Conservation (phyloP, 2,329 filamentous ascomycete species). For the Alternaria metachromatica region DNA sequence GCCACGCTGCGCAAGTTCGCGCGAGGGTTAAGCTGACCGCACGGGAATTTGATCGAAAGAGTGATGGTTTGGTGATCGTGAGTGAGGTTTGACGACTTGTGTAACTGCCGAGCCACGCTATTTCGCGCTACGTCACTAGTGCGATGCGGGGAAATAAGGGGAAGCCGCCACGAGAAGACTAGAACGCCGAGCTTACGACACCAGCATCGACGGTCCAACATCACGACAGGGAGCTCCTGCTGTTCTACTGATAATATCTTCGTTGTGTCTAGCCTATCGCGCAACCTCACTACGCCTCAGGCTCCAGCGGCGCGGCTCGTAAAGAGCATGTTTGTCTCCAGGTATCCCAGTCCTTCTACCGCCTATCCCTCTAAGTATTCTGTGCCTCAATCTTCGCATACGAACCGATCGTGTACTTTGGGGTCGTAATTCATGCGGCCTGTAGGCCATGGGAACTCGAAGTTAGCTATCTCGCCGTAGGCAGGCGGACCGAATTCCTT, state of each 20-base stretch:
- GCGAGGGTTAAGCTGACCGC: neutral
- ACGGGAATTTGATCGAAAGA: neutral
- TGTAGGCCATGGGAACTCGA: neutral
- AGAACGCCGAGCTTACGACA: neutral
- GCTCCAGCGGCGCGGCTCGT: too few species aligned
- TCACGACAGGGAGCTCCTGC: neutral
- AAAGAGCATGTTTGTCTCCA: too few species aligned
- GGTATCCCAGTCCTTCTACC: too few species aligned
- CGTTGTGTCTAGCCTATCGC: neutral
- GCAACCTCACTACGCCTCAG: too few species aligned
- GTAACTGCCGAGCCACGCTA: conserved; percentile 18
- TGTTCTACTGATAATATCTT: neutral
- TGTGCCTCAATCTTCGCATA: neutral
- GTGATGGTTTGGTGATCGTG: neutral
- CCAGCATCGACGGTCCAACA: neutral
- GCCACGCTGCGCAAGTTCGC: neutral
- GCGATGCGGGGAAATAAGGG: conserved; percentile 16
- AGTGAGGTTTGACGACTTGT: neutral
- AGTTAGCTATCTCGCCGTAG: neutral
- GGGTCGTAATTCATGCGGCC: too few species aligned
- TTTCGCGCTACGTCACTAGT: conserved; percentile 1
- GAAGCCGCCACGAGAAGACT: neutral
- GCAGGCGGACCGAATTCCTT: neutral
- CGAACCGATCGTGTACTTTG: neutral
- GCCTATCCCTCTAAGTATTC: neutral